A percentile compares a stretch with the other conserved stretches of the same genome.
Evolutionary conservation across 2,329 filamentous ascomycete species (phyloP).

Genomic region (Alternaria rosae): DNA sequence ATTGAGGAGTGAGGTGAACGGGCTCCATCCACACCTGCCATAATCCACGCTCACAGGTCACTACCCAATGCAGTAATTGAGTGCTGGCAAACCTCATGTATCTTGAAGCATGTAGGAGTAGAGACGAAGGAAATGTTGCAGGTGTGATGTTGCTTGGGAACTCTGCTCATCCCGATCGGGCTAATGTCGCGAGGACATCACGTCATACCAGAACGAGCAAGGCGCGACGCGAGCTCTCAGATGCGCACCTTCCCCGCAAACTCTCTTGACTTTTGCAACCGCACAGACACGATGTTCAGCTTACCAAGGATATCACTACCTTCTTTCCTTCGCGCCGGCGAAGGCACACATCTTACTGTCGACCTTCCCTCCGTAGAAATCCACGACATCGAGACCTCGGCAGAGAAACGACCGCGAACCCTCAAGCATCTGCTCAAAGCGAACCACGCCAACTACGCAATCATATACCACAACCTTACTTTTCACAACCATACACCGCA

Average conservation of each 20-base stretch:
- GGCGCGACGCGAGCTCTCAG: conserved; percentile 19
- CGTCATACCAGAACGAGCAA: conserved; percentile 33
- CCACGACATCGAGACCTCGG: conserved; percentile 79
- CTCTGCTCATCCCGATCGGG: background rate
- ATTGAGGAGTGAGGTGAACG: background rate
- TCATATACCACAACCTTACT: conserved; percentile 76
- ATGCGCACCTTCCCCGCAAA: conserved; percentile 31
- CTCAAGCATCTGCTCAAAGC: conserved; percentile 90
- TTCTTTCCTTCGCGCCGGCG: conserved; percentile 26
- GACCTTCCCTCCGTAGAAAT: conserved; percentile 72
- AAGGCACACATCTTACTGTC: conserved; percentile 42
- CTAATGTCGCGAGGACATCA: conserved; percentile 18
- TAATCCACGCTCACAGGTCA: background rate
- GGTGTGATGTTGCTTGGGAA: background rate
- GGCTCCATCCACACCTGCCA: background rate
- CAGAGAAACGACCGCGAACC: conserved; percentile 80
- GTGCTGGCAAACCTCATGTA: background rate
- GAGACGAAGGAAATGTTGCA: background rate
- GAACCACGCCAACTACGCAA: conserved; percentile 89
- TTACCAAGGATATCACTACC: conserved; percentile 31
- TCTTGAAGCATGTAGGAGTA: background rate
- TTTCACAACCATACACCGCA: conserved; percentile 88
- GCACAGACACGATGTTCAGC: conserved; percentile 31
- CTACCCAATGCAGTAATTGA: background rate
- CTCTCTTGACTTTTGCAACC: conserved; percentile 11